These are phyloP conservation scores for Theileria annulata DNA, from an alignment of 169 alveolate species.

Conservation along the genomic window DNA sequence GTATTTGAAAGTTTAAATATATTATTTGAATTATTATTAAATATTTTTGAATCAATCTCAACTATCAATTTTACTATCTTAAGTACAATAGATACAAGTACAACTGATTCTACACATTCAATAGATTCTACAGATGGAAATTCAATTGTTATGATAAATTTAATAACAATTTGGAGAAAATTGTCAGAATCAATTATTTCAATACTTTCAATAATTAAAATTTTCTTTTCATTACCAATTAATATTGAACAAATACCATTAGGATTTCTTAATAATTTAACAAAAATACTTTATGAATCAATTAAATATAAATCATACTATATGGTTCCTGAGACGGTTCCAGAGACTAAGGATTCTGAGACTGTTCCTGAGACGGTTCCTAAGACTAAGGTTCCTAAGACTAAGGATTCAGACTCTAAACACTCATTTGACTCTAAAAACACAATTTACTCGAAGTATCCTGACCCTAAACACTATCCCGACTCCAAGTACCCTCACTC, in stretches of 20 bases:
- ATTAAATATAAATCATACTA: neutral
- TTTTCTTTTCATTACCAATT: constrained; percentile 25
- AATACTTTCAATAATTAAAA: constrained; percentile 28
- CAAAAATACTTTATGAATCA: constrained; percentile 25
- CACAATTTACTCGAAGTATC: neutral
- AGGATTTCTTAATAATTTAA: constrained; percentile 33
- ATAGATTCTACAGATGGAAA: too few relatives aligned
- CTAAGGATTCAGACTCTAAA: too few relatives aligned
- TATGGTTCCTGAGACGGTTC: neutral
- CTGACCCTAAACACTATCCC: neutral
- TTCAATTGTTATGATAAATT: too few relatives aligned
- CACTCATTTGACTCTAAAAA: too few relatives aligned
- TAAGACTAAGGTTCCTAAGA: too few relatives aligned
- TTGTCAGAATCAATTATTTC: constrained; percentile 49
- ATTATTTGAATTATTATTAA: constrained; percentile 35
- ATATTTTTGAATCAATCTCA: constrained; percentile 31
- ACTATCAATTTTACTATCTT: too few relatives aligned
- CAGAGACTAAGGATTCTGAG: too few relatives aligned
- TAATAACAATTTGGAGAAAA: constrained; percentile 51
- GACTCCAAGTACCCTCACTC: too few relatives aligned
- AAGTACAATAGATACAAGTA: constrained; percentile 12
- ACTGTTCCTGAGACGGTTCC: too few relatives aligned
- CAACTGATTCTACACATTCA: neutral
- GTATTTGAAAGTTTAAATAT: constrained; percentile 19
- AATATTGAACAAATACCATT: constrained; percentile 17